Conservation (phyloP, 2,329 filamentous ascomycete genomes). For the Fusarium caatingaense region DNA sequence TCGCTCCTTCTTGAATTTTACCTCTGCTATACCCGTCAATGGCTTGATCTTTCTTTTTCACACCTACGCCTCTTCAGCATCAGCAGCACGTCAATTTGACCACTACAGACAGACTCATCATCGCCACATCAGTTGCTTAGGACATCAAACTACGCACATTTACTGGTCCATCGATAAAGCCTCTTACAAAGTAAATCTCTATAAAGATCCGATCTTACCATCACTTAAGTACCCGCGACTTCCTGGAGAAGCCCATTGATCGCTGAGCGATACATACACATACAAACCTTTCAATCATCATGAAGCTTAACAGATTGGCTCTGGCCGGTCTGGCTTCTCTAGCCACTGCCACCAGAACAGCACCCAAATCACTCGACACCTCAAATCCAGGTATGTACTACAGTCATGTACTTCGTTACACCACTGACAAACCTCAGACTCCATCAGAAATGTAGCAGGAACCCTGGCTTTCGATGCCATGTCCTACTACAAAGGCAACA, state of each 20-base stretch:
- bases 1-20: conserved; percentile 3
- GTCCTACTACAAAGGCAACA: conserved; percentile 73
- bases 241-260: conserved; percentile 22
- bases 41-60: not conserved
- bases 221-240: conserved; percentile 1
- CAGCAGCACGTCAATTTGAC: not conserved
- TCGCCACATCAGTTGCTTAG: conserved; percentile 5
- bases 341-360: conserved; percentile 28
- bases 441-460: conserved; percentile 70
- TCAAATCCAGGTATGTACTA: conserved; percentile 30
- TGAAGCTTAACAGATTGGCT: conserved; percentile 32
- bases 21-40: conserved; percentile 7
- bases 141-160: conserved; percentile 5
- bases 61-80: not conserved
- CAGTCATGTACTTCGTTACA: not conserved
- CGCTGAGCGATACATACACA: conserved; percentile 16
- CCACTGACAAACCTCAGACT: conserved; percentile 57
- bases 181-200: not conserved
- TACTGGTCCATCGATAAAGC: not conserved
- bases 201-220: not conserved
- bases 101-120: not conserved
- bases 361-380: conserved; percentile 38
- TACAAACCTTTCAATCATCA: conserved; percentile 7
- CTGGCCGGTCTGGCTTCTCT: conserved; percentile 32
- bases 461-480: conserved; percentile 71